Base-by-base conservation (phyloP, 2,329 filamentous ascomycete species). In the Amauroascus verrucosus region DNA sequence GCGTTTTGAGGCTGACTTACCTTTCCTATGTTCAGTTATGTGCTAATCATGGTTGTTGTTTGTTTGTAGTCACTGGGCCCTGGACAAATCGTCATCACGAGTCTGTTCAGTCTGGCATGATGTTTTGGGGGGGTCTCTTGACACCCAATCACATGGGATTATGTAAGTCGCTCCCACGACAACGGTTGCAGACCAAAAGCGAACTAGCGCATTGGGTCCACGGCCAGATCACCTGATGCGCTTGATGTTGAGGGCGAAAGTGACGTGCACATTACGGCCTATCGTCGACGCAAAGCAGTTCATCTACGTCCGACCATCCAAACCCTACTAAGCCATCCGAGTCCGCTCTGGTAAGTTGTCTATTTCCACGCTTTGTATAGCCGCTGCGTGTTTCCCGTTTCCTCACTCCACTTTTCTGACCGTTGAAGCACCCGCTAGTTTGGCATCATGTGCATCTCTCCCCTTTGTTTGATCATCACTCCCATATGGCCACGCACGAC, bases 221-320 rank as follows among this genome's bases (percentile, higher is more conserved):
- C 1, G 11, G 20, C 13, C 13, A 14, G 38, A 20, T 47, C 44
- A 46, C 41, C 50, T 46, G 50, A 47, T 14, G 9, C 11, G 3
- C 6, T 45, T 14, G 22, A 28, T 24, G 41, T 45, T 45, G 41
- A 45, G 41, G 8, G 6, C 33, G 32, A 40, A 53, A 40, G 51
- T 48, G 51, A 53, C 51, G 51, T 53, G 51, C 51, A 48, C 51
- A 53, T 53, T 52, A 48, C 22, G 20, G 35, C 41, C 41, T 45
- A 45, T 52, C 41, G 41, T 46, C 50, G n/a, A 28, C 30, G 37
- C 28, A 4, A 30, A 46, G 40, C 50, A 52, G 24, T 28, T 22
- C 50, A 46, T 46, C 48, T 30, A 41, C 50, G 38, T 46, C 50
- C 22, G 30, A 28, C 48, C 28, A 38, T 28, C 50, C 37, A 41